Base-by-base conservation (phyloP, 331 rosid species). In the Quercus phellos region DNA sequence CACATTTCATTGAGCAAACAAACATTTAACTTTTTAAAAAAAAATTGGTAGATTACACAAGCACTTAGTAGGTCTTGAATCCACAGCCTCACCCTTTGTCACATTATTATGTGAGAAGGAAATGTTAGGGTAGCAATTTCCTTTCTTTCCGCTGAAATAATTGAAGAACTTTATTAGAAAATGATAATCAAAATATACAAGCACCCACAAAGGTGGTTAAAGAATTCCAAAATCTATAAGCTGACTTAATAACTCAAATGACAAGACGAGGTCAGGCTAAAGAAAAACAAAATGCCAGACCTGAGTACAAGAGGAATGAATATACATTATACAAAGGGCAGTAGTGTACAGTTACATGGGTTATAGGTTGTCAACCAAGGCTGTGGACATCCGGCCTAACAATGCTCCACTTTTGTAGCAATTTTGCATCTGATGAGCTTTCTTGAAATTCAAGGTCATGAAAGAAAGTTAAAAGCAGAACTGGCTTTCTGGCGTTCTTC, bases 251-350 rank as follows among this genome's bases (percentile, higher is more conserved):
- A 19, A 18, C 11, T 13, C 50, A 22, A 32, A 72, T 11, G 17
- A 74, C 55, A 53, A 64, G 78, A 59, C 59, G 24, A 34, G 91
- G 86, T 55, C 80, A 10, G 87, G 88, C 90, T 78, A 75, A 73
- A 56, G 78, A 68, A 74, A 58, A 86, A 83, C 85, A 77, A 80
- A 86, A 87, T 22, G 83, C 78, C 85, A 10, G 80, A 82, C 81
- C 85, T 59, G 68, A 58, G 74, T 43, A 27, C 59, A 68, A 50
- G 18, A 72, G 24, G 59, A 84, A 85, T 74, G 46, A 38, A 38
- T 38, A 38, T 38, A 34, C 42, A 34, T 34, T 34, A 26, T 72
- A 79, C 85, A 87, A 64, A 75, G 68, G 56, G 66, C 50, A 24
- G 59, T 71, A 74, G 61, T 85, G 82, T 80, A 79, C 90, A 85